These are phyloP conservation scores for Harringtonia aguacate DNA, from an alignment of 2,329 filamentous ascomycete species.

Conservation along the genomic window DNA sequence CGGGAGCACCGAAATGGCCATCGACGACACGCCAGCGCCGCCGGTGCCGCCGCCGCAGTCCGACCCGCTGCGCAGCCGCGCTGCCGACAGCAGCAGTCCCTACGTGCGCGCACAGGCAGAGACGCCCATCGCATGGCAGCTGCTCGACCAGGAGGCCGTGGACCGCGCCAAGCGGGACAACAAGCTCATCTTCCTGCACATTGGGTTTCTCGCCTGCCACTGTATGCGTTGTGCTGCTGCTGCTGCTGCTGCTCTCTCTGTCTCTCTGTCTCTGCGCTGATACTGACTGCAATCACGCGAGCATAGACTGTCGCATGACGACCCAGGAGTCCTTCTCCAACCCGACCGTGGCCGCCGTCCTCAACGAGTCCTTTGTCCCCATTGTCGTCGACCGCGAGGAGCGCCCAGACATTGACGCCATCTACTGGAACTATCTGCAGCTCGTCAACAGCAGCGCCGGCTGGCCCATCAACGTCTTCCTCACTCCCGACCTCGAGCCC, in stretches of 20 bases:
- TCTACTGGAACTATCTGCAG: conserved; percentile 98
- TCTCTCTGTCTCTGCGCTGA: not conserved
- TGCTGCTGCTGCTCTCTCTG: not conserved
- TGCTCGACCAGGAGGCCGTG: conserved; percentile 69
- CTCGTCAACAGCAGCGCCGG: conserved; percentile 83
- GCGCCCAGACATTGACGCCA: conserved; percentile 83
- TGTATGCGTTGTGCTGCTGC: conserved; percentile 44
- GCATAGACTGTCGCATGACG: conserved; percentile 75
- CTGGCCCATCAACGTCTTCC: conserved; percentile 94
- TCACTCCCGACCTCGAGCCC: conserved; percentile 85
- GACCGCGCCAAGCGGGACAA: conserved; percentile 70
- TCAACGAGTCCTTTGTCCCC: conserved; percentile 83
- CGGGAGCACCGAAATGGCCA: not conserved
- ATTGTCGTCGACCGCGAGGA: conserved; percentile 91
- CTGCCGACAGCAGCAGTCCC: conserved; percentile 32
- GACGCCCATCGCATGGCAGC: conserved; percentile 86
- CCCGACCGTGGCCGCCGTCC: conserved; percentile 62
- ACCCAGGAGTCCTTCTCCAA: conserved; percentile 86
- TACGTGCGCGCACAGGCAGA: conserved; percentile 62
- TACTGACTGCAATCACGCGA: not conserved
- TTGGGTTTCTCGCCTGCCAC: conserved; percentile 92
- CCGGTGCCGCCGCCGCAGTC: conserved; percentile 2
- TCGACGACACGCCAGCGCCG: not conserved
- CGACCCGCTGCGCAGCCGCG: conserved; percentile 24
- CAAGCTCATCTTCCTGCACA: conserved; percentile 83